phyloP scores from a whole-genome alignment of 805 yeast genomes.

The Lipomyces starkeyi region DNA sequence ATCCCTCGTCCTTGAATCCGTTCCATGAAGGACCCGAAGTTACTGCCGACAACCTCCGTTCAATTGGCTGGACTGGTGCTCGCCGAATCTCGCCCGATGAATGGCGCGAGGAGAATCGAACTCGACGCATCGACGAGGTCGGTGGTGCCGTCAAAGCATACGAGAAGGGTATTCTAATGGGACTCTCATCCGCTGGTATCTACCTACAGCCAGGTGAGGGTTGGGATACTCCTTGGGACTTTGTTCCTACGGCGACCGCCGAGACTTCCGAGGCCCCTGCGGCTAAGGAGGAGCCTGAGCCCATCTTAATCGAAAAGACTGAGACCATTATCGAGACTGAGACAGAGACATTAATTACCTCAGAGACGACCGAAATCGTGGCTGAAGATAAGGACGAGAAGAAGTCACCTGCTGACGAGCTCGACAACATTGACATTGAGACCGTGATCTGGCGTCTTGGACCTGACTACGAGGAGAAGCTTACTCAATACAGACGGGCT shows the following conservation, averaged over 20 bases:
- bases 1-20: constrained; percentile 63
- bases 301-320: constrained; percentile 9
- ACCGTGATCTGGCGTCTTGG: constrained; percentile 30
- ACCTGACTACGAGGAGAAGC: constrained; percentile 33
- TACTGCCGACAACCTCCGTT: constrained; percentile 61
- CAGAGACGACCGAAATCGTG: constrained; percentile 8
- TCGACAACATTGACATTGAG: constrained; percentile 23
- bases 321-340: constrained; percentile 11
- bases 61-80: constrained; percentile 95
- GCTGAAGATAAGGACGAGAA: neutral
- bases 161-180: constrained; percentile 69
- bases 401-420: constrained; percentile 8
- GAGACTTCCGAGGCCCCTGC: constrained; percentile 76
- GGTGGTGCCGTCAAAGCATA: constrained; percentile 75
- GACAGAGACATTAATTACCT: constrained; percentile 9
- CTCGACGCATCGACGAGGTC: constrained; percentile 68
- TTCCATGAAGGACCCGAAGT: constrained; percentile 43
- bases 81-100: constrained; percentile 72
- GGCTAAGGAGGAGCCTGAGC: constrained; percentile 15
- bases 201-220: constrained; percentile 82
- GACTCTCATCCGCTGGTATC: constrained; percentile 63
- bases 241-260: constrained; percentile 24
- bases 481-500: constrained; percentile 33
- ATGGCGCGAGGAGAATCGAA: constrained; percentile 72
- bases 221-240: constrained; percentile 48